Evolutionary conservation across 768 basidiomycete species (phyloP).

Genomic region (Kwoniella sp.): DNA sequence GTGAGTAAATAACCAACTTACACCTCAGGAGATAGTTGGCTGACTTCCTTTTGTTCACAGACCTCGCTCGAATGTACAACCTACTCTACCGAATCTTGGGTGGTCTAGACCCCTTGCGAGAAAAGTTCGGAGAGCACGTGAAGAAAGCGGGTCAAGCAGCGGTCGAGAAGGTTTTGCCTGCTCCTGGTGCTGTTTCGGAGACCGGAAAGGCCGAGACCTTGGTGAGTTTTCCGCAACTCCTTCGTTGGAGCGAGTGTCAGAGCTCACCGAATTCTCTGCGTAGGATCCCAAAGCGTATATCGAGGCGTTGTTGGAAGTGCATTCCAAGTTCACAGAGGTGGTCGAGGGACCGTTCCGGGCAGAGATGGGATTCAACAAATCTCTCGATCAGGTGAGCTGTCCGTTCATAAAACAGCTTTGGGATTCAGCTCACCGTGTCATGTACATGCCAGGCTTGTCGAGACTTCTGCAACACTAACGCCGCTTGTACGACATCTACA

Average conservation of each 20-base stretch:
- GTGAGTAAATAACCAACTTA: constrained; percentile 35
- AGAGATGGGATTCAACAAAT: constrained; percentile 89
- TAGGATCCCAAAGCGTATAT: constrained; percentile 92
- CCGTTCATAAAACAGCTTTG: background rate
- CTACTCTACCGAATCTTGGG: constrained; percentile 86
- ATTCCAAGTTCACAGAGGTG: constrained; percentile 86
- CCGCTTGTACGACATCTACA: constrained; percentile 69
- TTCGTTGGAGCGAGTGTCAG: background rate
- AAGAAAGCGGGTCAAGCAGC: constrained; percentile 83
- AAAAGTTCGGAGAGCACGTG: constrained; percentile 93
- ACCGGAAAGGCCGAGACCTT: constrained; percentile 64
- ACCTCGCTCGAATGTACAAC: constrained; percentile 91
- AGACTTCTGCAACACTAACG: constrained; percentile 92
- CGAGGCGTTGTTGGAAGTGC: constrained; percentile 85
- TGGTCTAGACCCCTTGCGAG: constrained; percentile 84
- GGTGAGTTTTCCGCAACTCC: constrained; percentile 57
- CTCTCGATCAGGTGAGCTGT: constrained; percentile 66
- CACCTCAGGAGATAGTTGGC: background rate
- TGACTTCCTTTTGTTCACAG: constrained; percentile 52
- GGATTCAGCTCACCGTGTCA: constrained; percentile 7
- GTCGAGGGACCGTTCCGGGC: constrained; percentile 86
- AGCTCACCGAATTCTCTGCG: no score
- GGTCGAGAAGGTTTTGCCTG: constrained; percentile 67
- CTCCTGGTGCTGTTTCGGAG: constrained; percentile 51
- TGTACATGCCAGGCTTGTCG: constrained; percentile 71